phyloP scores from a whole-genome alignment of 1,284 basidiomycete species.

The Pseudozyma pruni region DNA sequence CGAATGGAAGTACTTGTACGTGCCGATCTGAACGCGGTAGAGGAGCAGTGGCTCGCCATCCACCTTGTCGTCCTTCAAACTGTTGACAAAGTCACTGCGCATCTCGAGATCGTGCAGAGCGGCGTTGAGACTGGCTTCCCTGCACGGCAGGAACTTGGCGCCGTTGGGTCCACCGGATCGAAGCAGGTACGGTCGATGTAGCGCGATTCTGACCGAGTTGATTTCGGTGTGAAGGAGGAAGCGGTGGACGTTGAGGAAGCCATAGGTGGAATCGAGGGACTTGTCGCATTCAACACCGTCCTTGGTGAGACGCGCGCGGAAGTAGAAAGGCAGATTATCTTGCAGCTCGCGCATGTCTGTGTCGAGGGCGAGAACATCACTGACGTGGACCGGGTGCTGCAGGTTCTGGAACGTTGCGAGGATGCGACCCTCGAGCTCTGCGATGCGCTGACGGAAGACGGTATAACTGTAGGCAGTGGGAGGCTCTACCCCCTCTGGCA shows the following conservation, averaged over 20 bases:
- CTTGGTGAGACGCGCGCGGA: slow-evolving; percentile 34
- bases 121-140: slow-evolving; percentile 54
- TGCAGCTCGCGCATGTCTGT: slow-evolving; percentile 40
- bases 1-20: slow-evolving; percentile 61
- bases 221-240: slow-evolving; percentile 60
- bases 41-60: slow-evolving; percentile 29
- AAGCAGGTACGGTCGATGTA: slow-evolving; percentile 61
- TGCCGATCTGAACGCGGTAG: slow-evolving; percentile 51
- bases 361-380: slow-evolving; percentile 55
- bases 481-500: slow-evolving; percentile 42
- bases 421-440: slow-evolving; percentile 44
- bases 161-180: slow-evolving; percentile 47
- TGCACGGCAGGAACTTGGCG: slow-evolving; percentile 45
- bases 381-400: slow-evolving; percentile 42
- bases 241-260: slow-evolving; percentile 58
- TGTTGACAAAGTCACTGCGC: slow-evolving; percentile 46
- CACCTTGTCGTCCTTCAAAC: slow-evolving; percentile 19
- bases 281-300: slow-evolving; percentile 45
- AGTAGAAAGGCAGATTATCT: slow-evolving; percentile 57
- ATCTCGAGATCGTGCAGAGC: slow-evolving; percentile 57
- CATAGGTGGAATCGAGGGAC: slow-evolving; percentile 51
- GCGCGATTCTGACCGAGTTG: slow-evolving; percentile 49
- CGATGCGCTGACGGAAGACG: slow-evolving; percentile 48
- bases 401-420: slow-evolving; percentile 45
- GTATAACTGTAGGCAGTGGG: slow-evolving; percentile 50